phyloP scores from a whole-genome alignment of 1,139 yeast species.

The Saccharomycopsis crataegensis region DNA sequence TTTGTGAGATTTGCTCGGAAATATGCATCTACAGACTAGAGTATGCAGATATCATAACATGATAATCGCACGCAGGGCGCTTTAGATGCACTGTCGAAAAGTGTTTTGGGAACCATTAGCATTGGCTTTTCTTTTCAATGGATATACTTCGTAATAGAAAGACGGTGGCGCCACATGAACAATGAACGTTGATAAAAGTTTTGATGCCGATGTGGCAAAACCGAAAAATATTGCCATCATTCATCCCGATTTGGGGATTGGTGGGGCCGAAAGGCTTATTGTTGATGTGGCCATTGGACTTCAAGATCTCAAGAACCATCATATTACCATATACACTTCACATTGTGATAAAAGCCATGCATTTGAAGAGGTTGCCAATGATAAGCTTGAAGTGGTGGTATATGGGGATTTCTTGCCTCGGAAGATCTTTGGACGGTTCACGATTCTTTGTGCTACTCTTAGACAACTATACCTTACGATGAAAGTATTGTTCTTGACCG shows the following conservation, averaged over 20 bases:
- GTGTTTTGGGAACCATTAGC: too few relatives aligned
- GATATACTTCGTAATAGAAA: too few relatives aligned
- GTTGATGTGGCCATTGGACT: conserved; percentile 93
- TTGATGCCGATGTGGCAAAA: conserved; percentile 20
- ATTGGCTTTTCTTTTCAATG: too few relatives aligned
- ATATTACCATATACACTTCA: conserved; percentile 70
- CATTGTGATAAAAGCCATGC: conserved; percentile 84
- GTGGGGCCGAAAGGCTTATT: conserved; percentile 94
- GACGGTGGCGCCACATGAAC: not conserved
- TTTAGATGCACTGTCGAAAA: too few relatives aligned
- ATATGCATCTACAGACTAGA: too few relatives aligned
- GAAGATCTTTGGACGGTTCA: conserved; percentile 53
- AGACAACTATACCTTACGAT: conserved; percentile 67
- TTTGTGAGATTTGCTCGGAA: too few relatives aligned
- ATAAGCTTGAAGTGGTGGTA: conserved; percentile 53
- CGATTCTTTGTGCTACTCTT: conserved; percentile 74
- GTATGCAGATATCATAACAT: too few relatives aligned
- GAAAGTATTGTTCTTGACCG: conserved; percentile 38
- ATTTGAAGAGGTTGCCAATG: conserved; percentile 75
- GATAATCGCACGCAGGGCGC: too few relatives aligned
- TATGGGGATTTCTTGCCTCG: conserved; percentile 82
- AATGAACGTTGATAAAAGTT: conserved; percentile 2
- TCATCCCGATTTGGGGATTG: conserved; percentile 95
- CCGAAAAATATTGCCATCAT: conserved; percentile 60
- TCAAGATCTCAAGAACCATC: conserved; percentile 53